phyloP scores from a whole-genome alignment of 2,329 filamentous ascomycete genomes.

The Cytospora chrysosperma region DNA sequence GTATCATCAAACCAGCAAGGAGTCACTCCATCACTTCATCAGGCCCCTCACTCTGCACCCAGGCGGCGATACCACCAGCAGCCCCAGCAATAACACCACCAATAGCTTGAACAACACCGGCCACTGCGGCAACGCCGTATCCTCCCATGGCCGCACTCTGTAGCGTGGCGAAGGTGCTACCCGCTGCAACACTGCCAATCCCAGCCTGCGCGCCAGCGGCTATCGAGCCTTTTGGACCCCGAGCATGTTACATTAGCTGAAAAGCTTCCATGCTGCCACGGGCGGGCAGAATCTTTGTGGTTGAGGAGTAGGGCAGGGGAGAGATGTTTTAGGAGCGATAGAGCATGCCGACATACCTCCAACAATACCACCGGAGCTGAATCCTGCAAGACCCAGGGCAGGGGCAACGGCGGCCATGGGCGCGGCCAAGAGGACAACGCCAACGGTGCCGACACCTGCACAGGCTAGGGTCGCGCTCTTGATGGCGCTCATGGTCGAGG shows the following conservation, averaged over 20 bases:
- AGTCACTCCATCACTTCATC: neutral
- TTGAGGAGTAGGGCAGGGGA: too few relatives aligned
- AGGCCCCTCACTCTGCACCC: neutral
- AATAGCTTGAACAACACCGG: constrained; percentile 15
- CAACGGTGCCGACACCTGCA: neutral
- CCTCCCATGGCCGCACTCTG: constrained; percentile 30
- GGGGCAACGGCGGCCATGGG: constrained; percentile 21
- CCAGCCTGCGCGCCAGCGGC: constrained; percentile 25
- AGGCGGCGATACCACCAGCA: constrained; percentile 7
- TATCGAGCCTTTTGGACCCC: constrained; percentile 26
- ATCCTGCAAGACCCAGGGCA: constrained; percentile 18
- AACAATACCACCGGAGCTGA: constrained; percentile 16
- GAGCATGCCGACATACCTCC: constrained; percentile 12
- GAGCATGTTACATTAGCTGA: neutral
- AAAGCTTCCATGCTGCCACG: too few relatives aligned
- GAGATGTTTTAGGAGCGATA: neutral
- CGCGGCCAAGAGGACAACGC: constrained; percentile 1
- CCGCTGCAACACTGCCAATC: constrained; percentile 25
- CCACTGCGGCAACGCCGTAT: constrained; percentile 22
- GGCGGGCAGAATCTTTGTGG: too few relatives aligned
- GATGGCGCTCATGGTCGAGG: neutral
- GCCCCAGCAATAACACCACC: constrained; percentile 12
- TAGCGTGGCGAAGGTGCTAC: constrained; percentile 26
- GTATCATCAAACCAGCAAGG: neutral
- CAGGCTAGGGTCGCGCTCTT: neutral